Evolutionary conservation across 495 filamentous ascomycete species (phyloP).

Genomic region (Hyaloscypha variabilis): DNA sequence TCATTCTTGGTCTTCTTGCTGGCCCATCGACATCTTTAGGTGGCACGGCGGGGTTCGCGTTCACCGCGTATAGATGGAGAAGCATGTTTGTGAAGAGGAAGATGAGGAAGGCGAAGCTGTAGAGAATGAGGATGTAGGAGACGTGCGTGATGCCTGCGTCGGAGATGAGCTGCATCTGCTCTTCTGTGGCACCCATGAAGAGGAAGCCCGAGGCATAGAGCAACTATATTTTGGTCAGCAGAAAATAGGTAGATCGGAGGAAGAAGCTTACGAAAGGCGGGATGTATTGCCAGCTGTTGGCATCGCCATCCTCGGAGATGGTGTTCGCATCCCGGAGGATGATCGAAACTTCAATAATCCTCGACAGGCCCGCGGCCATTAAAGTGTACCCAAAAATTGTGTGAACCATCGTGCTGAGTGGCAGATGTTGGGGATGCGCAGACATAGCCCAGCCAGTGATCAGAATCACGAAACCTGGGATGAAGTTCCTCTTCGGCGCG

Average conservation of each 20-base stretch:
- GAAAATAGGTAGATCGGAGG: neutral
- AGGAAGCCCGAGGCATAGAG: conserved; percentile 93
- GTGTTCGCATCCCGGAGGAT: conserved; percentile 72
- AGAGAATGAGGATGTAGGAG: conserved; percentile 88
- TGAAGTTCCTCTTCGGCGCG: conserved; percentile 86
- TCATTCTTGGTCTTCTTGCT: conserved; percentile 37
- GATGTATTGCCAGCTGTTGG: conserved; percentile 91
- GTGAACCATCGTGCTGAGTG: conserved; percentile 88
- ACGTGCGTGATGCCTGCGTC: conserved; percentile 81
- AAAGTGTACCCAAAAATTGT: conserved; percentile 92
- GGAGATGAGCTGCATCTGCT: conserved; percentile 82
- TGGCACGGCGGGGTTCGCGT: conserved; percentile 35
- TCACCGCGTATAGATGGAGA: conserved; percentile 76
- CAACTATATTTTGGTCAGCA: conserved; percentile 55
- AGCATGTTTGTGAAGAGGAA: conserved; percentile 90
- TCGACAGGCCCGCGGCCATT: conserved; percentile 82
- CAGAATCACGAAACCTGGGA: conserved; percentile 87
- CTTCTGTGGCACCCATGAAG: conserved; percentile 97
- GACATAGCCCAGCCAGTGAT: conserved; percentile 96
- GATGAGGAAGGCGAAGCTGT: conserved; percentile 84
- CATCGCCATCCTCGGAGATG: conserved; percentile 57
- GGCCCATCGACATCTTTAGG: conserved; percentile 27
- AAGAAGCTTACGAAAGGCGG: conserved; percentile 77
- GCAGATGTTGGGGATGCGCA: conserved; percentile 78
- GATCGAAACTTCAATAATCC: conserved; percentile 92